Conservation (phyloP, 176 grass and related monocot genomes). For the Avena eriantha region DNA sequence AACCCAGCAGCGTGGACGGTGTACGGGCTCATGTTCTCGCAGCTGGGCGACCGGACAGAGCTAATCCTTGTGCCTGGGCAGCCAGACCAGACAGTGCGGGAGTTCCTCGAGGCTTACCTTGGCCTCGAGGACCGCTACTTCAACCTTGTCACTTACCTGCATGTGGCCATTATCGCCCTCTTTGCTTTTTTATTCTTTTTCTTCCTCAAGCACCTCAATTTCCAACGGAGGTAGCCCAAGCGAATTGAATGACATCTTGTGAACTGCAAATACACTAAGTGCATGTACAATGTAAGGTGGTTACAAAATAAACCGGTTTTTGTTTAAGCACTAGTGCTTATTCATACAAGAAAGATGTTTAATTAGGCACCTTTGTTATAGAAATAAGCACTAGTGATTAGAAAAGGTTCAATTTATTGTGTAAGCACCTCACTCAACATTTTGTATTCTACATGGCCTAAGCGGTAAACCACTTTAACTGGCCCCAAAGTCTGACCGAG, state of each 20-base stretch:
- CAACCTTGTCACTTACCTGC: constrained; percentile 41
- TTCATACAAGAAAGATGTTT: too few species aligned
- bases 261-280: background rate
- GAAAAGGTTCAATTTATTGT: too few species aligned
- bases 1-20: constrained; percentile 58
- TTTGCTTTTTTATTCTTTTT: constrained; percentile 55
- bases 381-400: too few species aligned
- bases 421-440: too few species aligned
- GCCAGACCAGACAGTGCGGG: constrained; percentile 36
- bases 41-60: constrained; percentile 42
- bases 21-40: constrained; percentile 63
- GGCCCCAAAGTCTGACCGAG: too few species aligned
- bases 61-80: constrained; percentile 37
- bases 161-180: constrained; percentile 45
- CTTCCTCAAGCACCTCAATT: constrained; percentile 60
- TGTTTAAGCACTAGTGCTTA: too few species aligned
- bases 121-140: constrained; percentile 44
- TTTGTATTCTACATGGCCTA: too few species aligned
- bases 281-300: too few species aligned
- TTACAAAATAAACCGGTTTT: too few species aligned
- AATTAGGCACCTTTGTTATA: too few species aligned
- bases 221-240: constrained; percentile 45
- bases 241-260: background rate
- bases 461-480: too few species aligned
- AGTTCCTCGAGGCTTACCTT: constrained; percentile 49